phyloP scores from a whole-genome alignment of 1,284 basidiomycete species.

The Coniferiporia weirii region DNA sequence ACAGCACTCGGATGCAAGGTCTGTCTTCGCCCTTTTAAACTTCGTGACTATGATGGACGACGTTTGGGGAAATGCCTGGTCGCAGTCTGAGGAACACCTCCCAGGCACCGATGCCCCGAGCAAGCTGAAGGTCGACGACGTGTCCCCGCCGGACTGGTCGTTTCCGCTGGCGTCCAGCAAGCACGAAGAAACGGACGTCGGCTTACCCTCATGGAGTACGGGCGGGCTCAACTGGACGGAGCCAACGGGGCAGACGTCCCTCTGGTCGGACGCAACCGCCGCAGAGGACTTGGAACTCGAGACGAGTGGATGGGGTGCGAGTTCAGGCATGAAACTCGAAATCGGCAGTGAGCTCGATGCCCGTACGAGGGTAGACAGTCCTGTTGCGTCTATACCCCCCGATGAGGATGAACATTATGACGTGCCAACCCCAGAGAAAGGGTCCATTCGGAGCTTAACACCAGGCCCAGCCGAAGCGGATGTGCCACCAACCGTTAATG shows the following conservation, averaged over 20 bases:
- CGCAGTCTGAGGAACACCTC: conserved; percentile 14
- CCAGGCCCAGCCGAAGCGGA: neutral
- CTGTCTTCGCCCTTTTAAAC: neutral
- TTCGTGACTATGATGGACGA: conserved; percentile 15
- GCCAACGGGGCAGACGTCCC: conserved; percentile 10
- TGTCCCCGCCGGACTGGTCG: neutral
- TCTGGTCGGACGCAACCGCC: conserved; percentile 12
- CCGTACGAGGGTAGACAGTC: neutral
- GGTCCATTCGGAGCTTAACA: neutral
- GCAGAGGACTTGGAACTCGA: neutral
- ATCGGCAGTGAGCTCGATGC: neutral
- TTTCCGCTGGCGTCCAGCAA: neutral
- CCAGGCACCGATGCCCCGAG: neutral
- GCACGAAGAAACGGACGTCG: conserved; percentile 16
- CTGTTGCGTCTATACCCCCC: neutral
- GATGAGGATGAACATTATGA: neutral
- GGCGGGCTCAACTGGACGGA: conserved; percentile 16
- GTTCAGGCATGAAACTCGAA: neutral
- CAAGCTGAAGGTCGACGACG: conserved; percentile 3
- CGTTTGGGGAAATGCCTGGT: conserved; percentile 18
- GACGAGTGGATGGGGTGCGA: conserved; percentile 3
- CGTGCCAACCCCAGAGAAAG: neutral
- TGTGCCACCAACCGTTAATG: neutral
- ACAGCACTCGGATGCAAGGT: neutral
- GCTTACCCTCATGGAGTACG: conserved; percentile 15